Base-by-base conservation (phyloP, 2,329 filamentous ascomycete species). In the Aspergillus sp. region DNA sequence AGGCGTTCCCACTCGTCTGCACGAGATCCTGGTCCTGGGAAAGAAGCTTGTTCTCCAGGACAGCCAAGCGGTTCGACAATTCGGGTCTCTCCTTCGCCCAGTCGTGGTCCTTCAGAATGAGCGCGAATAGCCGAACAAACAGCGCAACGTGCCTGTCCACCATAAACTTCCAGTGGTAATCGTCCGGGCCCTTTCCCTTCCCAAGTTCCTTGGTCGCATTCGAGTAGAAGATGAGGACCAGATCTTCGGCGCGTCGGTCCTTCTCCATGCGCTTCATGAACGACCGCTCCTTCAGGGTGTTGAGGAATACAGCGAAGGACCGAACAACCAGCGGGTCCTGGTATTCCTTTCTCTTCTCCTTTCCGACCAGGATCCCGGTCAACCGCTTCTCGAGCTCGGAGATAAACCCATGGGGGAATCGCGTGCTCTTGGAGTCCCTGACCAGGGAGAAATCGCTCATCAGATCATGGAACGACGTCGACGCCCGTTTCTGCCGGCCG, bases 191-290 rank as follows among this genome's bases (percentile, higher is more conserved):
- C 58, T 83, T 83, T 33, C 81, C 74, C 57, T 85, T 84, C 58
- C 82, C 78, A 50, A 94, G 73, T 40, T 93, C 88, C 57, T 93
- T 93, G 28, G 86, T 93, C 5, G 91, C 88, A 42, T 85, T 82
- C 1, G 88, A 93, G 63, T 93, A 96, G 68, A 98, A 96, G 43
- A 96, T 95, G 46, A 98, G 71, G 32, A 98, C 78, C 32, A 96
- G 66, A 42, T 93, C 88, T 60, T 98, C 91, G 14, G 93, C 80
- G 52, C 89, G 80, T 41, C 89, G 76, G 58, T 95, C 89, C 63
- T 93, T 93, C 53, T 95, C 86, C 68, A 95, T 86, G 37, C 79
- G 81, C 64, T 86, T 93, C 45, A 85, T 80, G 53, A 95, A 95
- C 28, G 76, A 78, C 40, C 80, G 79, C 41, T 93, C 85, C 47